Evolutionary conservation across 768 basidiomycete genomes (phyloP), one percentile per base, ranked within the genome.

Genomic region (Rhodotorula taiwanensis): DNA sequence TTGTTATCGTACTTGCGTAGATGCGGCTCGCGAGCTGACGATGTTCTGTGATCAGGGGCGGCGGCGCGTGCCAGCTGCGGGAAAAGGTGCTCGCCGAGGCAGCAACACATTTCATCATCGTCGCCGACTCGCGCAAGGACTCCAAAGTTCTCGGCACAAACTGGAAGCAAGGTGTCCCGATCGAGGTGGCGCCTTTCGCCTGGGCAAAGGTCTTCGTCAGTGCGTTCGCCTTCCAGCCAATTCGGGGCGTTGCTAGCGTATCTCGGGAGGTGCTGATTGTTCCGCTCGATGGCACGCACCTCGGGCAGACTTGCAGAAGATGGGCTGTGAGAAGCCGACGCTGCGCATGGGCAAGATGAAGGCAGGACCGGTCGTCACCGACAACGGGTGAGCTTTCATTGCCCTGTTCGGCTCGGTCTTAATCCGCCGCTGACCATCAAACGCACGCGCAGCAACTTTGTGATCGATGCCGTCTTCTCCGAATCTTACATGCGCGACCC

Each of bases 31-130:
- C n/a, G n/a, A n/a, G n/a, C n/a, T n/a, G n/a, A n/a, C n/a, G n/a
- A n/a, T n/a, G n/a, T n/a, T n/a, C n/a, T n/a, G n/a, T n/a, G n/a
- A n/a, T n/a, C 63, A 69, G 67, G 60, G 73, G 73, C 10, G 94
- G 94, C 60, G 94, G 94, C 4, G 94, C 91, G 1, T 97, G 94
- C 75, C 95, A 98, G 70, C 78, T 98, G 39, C 83, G 93, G 33
- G 95, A 99, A 78, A 99, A 99, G 76, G 92, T 99, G 11, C 82
- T 99, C 20, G 95, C 95, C 2, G 95, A 99, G 75, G 93, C 92
- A 36, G 95, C 95, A 16, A 81, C 82, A 64, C 90, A 87, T 83
- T 94, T 91, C 78, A 81, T 92, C 73, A 79, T 91, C 42, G 89
- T 99, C 44, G 95, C 95, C 56, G 95, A 99, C 76, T 89, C 88